A percentile compares a stretch with the other conserved stretches of the same genome.
phyloP scores from a whole-genome alignment of 2,329 filamentous ascomycete genomes.

The Claviceps purpurea region DNA sequence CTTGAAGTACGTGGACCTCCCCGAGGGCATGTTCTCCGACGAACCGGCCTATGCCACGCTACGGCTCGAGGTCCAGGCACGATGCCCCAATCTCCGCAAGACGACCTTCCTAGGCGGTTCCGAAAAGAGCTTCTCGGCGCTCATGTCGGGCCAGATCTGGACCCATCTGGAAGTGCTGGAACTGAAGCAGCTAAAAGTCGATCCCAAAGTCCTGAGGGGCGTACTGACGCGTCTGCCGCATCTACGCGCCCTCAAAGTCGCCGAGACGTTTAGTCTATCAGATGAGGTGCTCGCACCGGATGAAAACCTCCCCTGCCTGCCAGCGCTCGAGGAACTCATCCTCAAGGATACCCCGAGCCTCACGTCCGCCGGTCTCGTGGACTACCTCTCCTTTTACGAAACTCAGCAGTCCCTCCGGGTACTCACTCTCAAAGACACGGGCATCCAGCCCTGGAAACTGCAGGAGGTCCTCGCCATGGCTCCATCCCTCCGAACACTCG shows the following conservation, averaged over 20 bases:
- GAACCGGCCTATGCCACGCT: constrained; percentile 63
- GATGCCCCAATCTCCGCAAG: constrained; percentile 73
- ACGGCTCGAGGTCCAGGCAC: constrained; percentile 69
- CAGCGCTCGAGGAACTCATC: constrained; percentile 58
- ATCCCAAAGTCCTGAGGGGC: constrained; percentile 55
- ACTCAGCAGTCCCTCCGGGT: constrained; percentile 49
- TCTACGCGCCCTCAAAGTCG: constrained; percentile 63
- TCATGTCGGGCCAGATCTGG: constrained; percentile 56
- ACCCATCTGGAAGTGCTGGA: constrained; percentile 60
- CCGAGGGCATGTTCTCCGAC: constrained; percentile 74
- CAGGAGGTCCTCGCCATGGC: constrained; percentile 47
- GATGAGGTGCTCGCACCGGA: constrained; percentile 62
- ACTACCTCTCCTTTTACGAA: constrained; percentile 50
- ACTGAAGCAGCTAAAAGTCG: constrained; percentile 52
- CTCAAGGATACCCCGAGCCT: constrained; percentile 59
- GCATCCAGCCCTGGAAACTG: constrained; percentile 49
- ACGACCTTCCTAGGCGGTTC: constrained; percentile 75
- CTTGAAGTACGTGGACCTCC: constrained; percentile 78
- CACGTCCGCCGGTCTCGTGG: constrained; percentile 55
- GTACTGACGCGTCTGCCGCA: constrained; percentile 54
- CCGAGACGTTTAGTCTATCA: constrained; percentile 54
- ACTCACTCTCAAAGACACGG: constrained; percentile 59
- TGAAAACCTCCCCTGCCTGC: constrained; percentile 56
- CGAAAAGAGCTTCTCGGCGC: constrained; percentile 60
- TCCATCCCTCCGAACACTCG: constrained; percentile 42